phyloP scores from a whole-genome alignment of 2,329 filamentous ascomycete genomes.

The Annulohypoxylon truncatum region DNA sequence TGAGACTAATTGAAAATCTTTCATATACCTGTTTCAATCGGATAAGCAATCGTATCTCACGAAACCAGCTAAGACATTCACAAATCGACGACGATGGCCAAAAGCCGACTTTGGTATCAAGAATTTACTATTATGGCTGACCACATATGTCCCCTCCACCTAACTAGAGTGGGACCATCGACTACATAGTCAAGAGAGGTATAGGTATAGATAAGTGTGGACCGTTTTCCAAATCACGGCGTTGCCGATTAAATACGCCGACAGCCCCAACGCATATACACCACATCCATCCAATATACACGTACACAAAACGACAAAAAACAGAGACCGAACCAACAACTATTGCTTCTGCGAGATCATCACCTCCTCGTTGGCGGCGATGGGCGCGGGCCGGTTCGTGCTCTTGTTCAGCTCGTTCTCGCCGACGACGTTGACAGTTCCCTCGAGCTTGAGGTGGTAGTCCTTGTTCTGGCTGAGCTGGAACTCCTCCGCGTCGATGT shows the following conservation, averaged over 20 bases:
- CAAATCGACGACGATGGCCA: background rate
- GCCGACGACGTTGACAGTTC: slow-evolving; percentile 55
- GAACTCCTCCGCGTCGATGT: slow-evolving; percentile 61
- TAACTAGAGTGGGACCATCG: background rate
- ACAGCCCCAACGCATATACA: slow-evolving; percentile 16
- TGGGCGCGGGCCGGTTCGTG: slow-evolving; percentile 47
- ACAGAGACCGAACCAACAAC: background rate
- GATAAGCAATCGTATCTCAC: background rate
- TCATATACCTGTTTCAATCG: background rate
- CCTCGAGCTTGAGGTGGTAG: slow-evolving; percentile 52
- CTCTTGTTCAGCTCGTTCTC: slow-evolving; percentile 56
- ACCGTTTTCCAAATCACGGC: slow-evolving; percentile 1
- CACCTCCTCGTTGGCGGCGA: slow-evolving; percentile 51
- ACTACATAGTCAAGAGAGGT: background rate
- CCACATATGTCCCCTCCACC: background rate
- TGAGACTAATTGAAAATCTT: too few species aligned
- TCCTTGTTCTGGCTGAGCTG: slow-evolving; percentile 54
- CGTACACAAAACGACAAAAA: slow-evolving; percentile 4
- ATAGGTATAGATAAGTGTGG: slow-evolving; percentile 1
- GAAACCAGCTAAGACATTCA: background rate
- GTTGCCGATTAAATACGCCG: slow-evolving; percentile 9
- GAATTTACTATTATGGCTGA: slow-evolving; percentile 14
- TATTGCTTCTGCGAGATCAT: slow-evolving; percentile 53
- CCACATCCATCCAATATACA: slow-evolving; percentile 8
- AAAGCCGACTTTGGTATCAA: slow-evolving; percentile 10